Conservation (phyloP, 2,329 filamentous ascomycete genomes). For the Botrytis pseudocinerea region DNA sequence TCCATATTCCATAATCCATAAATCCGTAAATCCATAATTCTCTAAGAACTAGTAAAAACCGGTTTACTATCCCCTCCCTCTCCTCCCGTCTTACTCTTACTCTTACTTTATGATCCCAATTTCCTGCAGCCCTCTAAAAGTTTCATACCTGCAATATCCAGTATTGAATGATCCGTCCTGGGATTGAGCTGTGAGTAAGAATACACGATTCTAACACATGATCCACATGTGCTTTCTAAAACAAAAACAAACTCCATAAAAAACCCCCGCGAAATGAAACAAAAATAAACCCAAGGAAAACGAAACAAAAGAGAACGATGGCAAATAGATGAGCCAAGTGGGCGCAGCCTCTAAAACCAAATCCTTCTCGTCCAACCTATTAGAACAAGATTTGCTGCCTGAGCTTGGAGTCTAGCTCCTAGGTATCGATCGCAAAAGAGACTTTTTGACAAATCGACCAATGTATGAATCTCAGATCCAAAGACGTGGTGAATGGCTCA, state of each 20-base stretch:
- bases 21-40: neutral
- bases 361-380: conserved; percentile 24
- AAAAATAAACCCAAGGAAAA: neutral
- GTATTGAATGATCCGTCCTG: conserved; percentile 11
- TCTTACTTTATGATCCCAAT: neutral
- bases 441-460: conserved; percentile 23
- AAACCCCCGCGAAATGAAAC: neutral
- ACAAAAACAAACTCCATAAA: neutral
- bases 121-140: neutral
- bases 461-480: conserved; percentile 33
- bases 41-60: conserved; percentile 6
- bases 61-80: neutral
- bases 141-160: conserved; percentile 20
- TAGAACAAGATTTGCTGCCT: conserved; percentile 34
- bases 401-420: conserved; percentile 38
- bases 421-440: conserved; percentile 23
- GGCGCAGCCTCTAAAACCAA: conserved; percentile 18
- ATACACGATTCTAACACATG: conserved; percentile 5
- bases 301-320: neutral
- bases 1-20: neutral
- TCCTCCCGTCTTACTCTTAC: neutral
- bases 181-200: neutral
- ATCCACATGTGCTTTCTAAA: conserved; percentile 9
- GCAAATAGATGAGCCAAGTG: conserved; percentile 12
- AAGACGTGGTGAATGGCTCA: conserved; percentile 26